phyloP scores from a whole-genome alignment of 805 yeast genomes.

The Kodamaea neixiangensis region DNA sequence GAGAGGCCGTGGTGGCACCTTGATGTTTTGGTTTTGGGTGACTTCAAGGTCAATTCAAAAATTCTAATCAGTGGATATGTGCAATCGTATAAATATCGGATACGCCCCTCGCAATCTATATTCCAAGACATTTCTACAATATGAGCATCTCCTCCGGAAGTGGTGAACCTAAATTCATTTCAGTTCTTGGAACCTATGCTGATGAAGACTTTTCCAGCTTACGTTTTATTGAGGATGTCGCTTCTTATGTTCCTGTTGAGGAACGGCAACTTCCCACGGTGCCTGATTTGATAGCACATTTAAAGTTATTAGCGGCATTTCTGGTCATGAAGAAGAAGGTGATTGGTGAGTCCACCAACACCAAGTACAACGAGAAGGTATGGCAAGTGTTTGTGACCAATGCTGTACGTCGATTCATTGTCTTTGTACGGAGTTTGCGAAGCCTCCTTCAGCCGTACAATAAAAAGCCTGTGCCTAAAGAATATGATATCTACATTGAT shows the following conservation, averaged over 20 bases:
- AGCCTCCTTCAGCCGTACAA: not conserved
- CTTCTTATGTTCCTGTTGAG: not conserved
- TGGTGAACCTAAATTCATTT: not conserved
- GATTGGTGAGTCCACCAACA: constrained; percentile 7
- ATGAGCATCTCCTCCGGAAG: not conserved
- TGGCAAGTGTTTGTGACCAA: constrained; percentile 27
- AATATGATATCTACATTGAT: not conserved
- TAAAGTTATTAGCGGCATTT: constrained; percentile 25
- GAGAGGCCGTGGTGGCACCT: not conserved
- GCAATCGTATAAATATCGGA: not conserved
- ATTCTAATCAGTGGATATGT: not conserved
- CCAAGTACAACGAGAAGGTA: constrained; percentile 9
- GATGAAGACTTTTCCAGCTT: not conserved
- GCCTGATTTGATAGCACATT: constrained; percentile 21
- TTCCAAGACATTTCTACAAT: not conserved
- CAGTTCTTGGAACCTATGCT: not conserved
- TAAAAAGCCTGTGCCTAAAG: not conserved
- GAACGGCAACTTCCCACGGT: not conserved
- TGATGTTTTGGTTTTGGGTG: not conserved
- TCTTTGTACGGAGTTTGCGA: constrained; percentile 20
- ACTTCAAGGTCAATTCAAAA: not conserved
- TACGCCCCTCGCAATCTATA: not conserved
- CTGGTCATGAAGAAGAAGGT: constrained; percentile 17
- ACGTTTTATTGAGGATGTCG: not conserved
- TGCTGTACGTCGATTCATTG: constrained; percentile 24